phyloP scores from a whole-genome alignment of 2,329 filamentous ascomycete genomes.

The Clonostachys rosea region DNA sequence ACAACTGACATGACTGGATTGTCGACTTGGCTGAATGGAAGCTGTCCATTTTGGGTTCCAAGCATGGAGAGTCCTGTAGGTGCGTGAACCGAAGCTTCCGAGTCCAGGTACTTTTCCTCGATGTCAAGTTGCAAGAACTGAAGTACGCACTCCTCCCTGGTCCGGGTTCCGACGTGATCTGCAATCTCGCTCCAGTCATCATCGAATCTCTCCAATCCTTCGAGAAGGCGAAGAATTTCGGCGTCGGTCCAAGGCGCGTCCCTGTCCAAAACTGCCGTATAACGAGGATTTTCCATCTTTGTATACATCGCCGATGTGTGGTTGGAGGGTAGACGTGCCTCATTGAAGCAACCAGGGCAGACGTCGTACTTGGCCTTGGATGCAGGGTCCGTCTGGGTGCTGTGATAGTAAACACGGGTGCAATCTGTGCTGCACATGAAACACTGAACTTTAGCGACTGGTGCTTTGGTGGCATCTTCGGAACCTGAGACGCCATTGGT shows the following conservation, averaged over 20 bases:
- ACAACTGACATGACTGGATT: slow-evolving; percentile 97
- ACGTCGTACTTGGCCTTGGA: slow-evolving; percentile 77
- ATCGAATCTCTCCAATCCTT: slow-evolving; percentile 88
- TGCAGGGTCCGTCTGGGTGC: slow-evolving; percentile 49
- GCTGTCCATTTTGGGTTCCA: slow-evolving; percentile 68
- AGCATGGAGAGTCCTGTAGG: slow-evolving; percentile 60
- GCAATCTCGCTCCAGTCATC: slow-evolving; percentile 95
- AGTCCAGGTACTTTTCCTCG: slow-evolving; percentile 92
- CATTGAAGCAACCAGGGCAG: slow-evolving; percentile 85
- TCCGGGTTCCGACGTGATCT: slow-evolving; percentile 86
- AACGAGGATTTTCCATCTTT: slow-evolving; percentile 83
- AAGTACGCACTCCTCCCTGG: slow-evolving; percentile 91
- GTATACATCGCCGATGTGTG: slow-evolving; percentile 78
- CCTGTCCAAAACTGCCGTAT: slow-evolving; percentile 72
- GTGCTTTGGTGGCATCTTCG: slow-evolving; percentile 60
- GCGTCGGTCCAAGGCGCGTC: slow-evolving; percentile 89
- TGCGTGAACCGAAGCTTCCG: slow-evolving; percentile 50
- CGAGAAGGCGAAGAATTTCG: slow-evolving; percentile 82
- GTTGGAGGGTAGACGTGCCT: slow-evolving; percentile 76
- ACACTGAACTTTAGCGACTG: slow-evolving; percentile 73
- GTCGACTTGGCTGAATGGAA: slow-evolving; percentile 88
- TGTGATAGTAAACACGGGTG: slow-evolving; percentile 58
- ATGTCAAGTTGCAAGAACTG: slow-evolving; percentile 97
- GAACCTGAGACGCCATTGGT: slow-evolving; percentile 59
- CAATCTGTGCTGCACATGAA: slow-evolving; percentile 92